Evolutionary conservation across 2,329 filamentous ascomycete genomes (phyloP).

Genomic region (Xylaria sp.): DNA sequence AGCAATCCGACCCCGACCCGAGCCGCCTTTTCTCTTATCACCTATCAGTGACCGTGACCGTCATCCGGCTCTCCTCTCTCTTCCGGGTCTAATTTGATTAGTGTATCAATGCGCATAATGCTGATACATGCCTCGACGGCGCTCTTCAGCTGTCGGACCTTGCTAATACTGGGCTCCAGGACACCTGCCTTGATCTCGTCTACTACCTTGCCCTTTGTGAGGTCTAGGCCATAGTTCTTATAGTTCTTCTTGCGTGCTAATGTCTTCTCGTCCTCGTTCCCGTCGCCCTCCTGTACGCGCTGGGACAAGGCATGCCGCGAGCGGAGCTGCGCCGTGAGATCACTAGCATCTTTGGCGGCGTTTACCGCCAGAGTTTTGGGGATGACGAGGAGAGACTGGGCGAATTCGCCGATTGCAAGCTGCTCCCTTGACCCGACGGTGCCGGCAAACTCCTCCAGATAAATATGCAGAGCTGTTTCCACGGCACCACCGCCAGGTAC

Average conservation of each 20-base stretch:
- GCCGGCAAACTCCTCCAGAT: slow-evolving; percentile 97
- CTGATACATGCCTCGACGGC: slow-evolving; percentile 98
- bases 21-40: slow-evolving; percentile 55
- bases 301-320: slow-evolving; percentile 95
- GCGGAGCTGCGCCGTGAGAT: slow-evolving; percentile 94
- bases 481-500: slow-evolving; percentile 96
- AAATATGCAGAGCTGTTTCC: slow-evolving; percentile 99
- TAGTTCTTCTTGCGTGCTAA: slow-evolving; percentile 95
- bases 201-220: slow-evolving; percentile 87
- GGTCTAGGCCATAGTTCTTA: slow-evolving; percentile 97
- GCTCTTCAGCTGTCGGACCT: slow-evolving; percentile 97
- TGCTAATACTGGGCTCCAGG: slow-evolving; percentile 97
- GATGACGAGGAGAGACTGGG: slow-evolving; percentile 91
- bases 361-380: slow-evolving; percentile 98
- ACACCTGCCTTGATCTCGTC: slow-evolving; percentile 96
- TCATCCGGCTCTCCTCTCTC: slow-evolving; percentile 79
- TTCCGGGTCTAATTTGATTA: slow-evolving; percentile 98
- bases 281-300: slow-evolving; percentile 87
- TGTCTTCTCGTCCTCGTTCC: slow-evolving; percentile 86
- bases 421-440: slow-evolving; percentile 97
- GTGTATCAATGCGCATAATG: slow-evolving; percentile 98
- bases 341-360: slow-evolving; percentile 94
- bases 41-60: slow-evolving; percentile 81
- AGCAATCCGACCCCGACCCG: slow-evolving; percentile 32
- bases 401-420: slow-evolving; percentile 97